Percentiles rank a stretch among this genome's conserved stretches.
Evolutionary conservation across 2,329 filamentous ascomycete species (phyloP).

Genomic region (Mycosphaerelloides madeirae): DNA sequence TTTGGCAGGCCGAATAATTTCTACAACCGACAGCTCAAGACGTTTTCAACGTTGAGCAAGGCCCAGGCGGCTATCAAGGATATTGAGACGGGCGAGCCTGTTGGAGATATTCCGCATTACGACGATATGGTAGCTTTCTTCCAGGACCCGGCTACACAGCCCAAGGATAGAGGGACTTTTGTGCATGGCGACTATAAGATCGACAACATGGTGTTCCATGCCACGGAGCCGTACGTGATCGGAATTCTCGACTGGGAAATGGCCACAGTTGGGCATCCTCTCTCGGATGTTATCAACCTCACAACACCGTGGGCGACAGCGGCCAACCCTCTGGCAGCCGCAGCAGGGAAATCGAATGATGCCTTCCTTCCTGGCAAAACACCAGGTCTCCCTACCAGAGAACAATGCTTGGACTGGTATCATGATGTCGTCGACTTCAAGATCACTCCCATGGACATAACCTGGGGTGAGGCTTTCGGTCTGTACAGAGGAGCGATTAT

Average conservation of each 20-base stretch:
- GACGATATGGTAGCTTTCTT: slow-evolving; percentile 77
- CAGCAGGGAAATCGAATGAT: slow-evolving; percentile 37
- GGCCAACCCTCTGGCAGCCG: slow-evolving; percentile 33
- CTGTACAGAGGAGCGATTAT: slow-evolving; percentile 57
- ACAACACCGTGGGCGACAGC: slow-evolving; percentile 45
- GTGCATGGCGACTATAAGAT: slow-evolving; percentile 97
- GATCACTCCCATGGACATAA: slow-evolving; percentile 52
- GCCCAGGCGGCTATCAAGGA: slow-evolving; percentile 73
- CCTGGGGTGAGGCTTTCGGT: slow-evolving; percentile 62
- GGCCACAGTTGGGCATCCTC: slow-evolving; percentile 93
- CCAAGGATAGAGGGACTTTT: slow-evolving; percentile 69
- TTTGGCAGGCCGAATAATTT: slow-evolving; percentile 75
- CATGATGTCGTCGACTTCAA: slow-evolving; percentile 65
- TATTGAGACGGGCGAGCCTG: slow-evolving; percentile 67
- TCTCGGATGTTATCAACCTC: slow-evolving; percentile 85
- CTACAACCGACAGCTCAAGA: slow-evolving; percentile 79
- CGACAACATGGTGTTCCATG: slow-evolving; percentile 65
- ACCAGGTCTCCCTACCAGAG: slow-evolving; percentile 60
- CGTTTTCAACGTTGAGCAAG: slow-evolving; percentile 71
- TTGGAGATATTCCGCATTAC: slow-evolving; percentile 81
- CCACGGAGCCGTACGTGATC: slow-evolving; percentile 80
- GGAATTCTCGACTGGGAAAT: slow-evolving; percentile 98
- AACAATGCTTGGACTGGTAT: slow-evolving; percentile 63
- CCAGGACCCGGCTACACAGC: slow-evolving; percentile 62
- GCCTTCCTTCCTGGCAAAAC: slow-evolving; percentile 60